These are phyloP conservation scores for Trichoderma sp. DNA, from an alignment of 2,329 filamentous ascomycete genomes.

Conservation along the genomic window DNA sequence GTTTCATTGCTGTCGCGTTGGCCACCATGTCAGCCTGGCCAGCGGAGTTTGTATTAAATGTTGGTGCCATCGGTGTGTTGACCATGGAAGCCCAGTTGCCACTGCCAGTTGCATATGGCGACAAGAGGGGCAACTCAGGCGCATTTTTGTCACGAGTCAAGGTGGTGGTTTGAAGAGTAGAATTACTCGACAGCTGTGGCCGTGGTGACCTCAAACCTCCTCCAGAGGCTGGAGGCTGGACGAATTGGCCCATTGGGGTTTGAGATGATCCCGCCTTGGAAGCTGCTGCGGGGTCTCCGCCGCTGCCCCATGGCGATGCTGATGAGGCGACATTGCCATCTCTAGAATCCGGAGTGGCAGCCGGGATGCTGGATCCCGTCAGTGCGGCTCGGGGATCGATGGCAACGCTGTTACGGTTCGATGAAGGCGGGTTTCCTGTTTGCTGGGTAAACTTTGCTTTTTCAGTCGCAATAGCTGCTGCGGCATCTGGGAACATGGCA, in stretches of 20 bases:
- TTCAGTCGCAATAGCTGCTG: slow-evolving; percentile 96
- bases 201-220: slow-evolving; percentile 77
- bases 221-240: slow-evolving; percentile 72
- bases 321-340: slow-evolving; percentile 28
- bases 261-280: slow-evolving; percentile 77
- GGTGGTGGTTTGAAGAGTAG: slow-evolving; percentile 79
- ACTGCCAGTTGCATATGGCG: slow-evolving; percentile 68
- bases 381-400: slow-evolving; percentile 76
- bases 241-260: slow-evolving; percentile 90
- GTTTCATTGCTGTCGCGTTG: slow-evolving; percentile 98
- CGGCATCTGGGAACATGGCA: slow-evolving; percentile 98
- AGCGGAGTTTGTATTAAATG: slow-evolving; percentile 63
- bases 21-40: slow-evolving; percentile 96
- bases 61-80: slow-evolving; percentile 92
- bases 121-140: slow-evolving; percentile 77
- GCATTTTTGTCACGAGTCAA: slow-evolving; percentile 66
- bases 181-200: slow-evolving; percentile 63
- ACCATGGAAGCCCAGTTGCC: slow-evolving; percentile 99
- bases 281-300: slow-evolving; percentile 48
- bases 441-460: slow-evolving; percentile 97
- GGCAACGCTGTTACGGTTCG: slow-evolving; percentile 86
- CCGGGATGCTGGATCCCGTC: slow-evolving; percentile 71
- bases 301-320: slow-evolving; percentile 74
- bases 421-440: slow-evolving; percentile 83
- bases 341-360: slow-evolving; percentile 40